Conservation (phyloP, 345 rosid genomes). For the Citrus glauca region DNA sequence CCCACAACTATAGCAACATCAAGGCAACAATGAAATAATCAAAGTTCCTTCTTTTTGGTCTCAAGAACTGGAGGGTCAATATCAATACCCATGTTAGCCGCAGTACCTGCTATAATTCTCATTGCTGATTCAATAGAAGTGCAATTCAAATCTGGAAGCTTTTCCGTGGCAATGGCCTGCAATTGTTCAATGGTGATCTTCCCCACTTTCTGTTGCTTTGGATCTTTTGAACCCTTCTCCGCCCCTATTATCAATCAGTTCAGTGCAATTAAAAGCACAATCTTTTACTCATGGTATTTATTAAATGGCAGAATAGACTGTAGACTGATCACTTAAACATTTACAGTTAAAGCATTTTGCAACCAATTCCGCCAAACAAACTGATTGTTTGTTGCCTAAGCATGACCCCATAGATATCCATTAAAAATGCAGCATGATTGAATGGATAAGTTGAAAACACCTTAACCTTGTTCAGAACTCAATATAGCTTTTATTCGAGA, state of each 20-base stretch:
- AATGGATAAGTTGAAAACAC: background rate
- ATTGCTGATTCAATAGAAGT: constrained; percentile 73
- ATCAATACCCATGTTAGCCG: constrained; percentile 90
- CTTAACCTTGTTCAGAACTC: background rate
- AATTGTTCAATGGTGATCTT: constrained; percentile 65
- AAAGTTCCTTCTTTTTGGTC: constrained; percentile 53
- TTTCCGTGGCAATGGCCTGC: constrained; percentile 66
- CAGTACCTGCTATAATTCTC: constrained; percentile 92
- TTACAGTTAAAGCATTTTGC: background rate
- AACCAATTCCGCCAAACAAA: background rate
- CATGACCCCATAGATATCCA: background rate
- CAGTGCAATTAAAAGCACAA: constrained; percentile 10
- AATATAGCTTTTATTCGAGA: background rate
- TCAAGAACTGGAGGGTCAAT: constrained; percentile 87
- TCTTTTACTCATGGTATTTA: background rate
- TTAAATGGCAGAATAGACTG: background rate
- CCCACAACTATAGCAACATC: background rate
- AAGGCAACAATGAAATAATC: background rate
- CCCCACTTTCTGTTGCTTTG: constrained; percentile 70
- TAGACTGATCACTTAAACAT: background rate
- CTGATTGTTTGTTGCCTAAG: background rate
- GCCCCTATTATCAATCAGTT: constrained; percentile 38
- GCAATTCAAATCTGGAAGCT: constrained; percentile 84
- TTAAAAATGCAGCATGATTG: background rate
- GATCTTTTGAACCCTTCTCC: constrained; percentile 87